Evolutionary conservation across 441 rosid species (phyloP), one percentile per base, ranked within the genome.

Genomic region (Erodium chrysanthum): DNA sequence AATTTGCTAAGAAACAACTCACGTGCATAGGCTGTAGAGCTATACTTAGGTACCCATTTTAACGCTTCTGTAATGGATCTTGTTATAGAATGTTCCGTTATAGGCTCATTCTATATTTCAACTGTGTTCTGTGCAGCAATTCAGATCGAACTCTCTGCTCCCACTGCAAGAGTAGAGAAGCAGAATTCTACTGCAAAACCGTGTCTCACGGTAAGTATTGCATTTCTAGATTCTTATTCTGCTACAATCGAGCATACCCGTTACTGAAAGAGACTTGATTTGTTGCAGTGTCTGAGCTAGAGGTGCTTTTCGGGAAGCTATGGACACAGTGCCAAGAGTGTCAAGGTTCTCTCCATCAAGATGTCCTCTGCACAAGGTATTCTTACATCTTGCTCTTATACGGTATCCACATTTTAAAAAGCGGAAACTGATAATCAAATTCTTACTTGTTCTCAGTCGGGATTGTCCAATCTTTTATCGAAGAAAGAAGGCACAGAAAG

Each of bases 321-420:
- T 91, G 97, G 99, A 90, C 96, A 0, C 97, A 94, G 77, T 94
- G 99, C 71, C 97, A 94, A 73, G 98, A 91, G 71, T 91, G 98
- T 76, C 96, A 89, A 77, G 97, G 96, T 66, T 94, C 97, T 67
- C 97, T 94, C 76, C 99, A 91, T 80, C 99, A 91, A 83, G 96
- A 94, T 80, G 96, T 94, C 54, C 94, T 91, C 54, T 94, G 97
- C 79, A 88, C 97, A 35, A 89, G 97, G 99, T 93, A 77, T 61
- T 58, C 58, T 60, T 31, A 66, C 70, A 52, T 20, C 25, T 20
- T 9, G 6, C 56, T 40, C 65, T 56, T 71, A 21, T 50, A 60
- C 46, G 23, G 61, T 46, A 33, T 33, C 40, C 40, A 33, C 40
- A 33, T 33, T 6, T 33, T 33, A 33, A 33, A 33, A 31, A n/a